Evolutionary conservation across 345 rosid species (phyloP).

Genomic region (Aquilaria malaccensis): DNA sequence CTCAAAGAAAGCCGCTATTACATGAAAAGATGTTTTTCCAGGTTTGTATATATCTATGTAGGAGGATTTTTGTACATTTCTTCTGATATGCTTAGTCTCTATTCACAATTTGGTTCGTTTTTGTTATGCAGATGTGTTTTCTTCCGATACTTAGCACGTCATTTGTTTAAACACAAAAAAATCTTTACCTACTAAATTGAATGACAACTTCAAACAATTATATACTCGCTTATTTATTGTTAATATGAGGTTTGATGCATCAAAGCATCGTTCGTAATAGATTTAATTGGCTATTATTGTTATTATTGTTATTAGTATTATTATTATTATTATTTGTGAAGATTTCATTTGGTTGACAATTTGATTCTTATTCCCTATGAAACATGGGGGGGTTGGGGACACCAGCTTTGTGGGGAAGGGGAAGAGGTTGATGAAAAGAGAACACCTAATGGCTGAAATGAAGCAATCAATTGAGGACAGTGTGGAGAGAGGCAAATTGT

Average conservation of each 20-base stretch:
- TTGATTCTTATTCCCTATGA: background rate
- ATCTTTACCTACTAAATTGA: too few species aligned
- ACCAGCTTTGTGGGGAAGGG: slow-evolving; percentile 51
- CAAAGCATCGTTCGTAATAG: too few species aligned
- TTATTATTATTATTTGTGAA: background rate
- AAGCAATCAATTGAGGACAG: slow-evolving; percentile 55
- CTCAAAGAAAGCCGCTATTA: slow-evolving; percentile 64
- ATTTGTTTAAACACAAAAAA: too few species aligned
- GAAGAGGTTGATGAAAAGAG: slow-evolving; percentile 59
- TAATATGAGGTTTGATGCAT: too few species aligned
- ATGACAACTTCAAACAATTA: too few species aligned
- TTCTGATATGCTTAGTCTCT: background rate
- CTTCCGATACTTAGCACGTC: too few species aligned
- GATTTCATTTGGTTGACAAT: background rate
- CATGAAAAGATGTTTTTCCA: slow-evolving; percentile 75
- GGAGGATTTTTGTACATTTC: background rate
- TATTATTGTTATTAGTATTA: too few species aligned
- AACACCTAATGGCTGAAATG: slow-evolving; percentile 54
- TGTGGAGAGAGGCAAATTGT: slow-evolving; percentile 47
- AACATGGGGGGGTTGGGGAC: background rate
- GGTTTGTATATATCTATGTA: slow-evolving; percentile 24
- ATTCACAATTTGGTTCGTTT: slow-evolving; percentile 1
- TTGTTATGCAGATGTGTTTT: too few species aligned
- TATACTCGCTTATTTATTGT: too few species aligned
- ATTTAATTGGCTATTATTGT: too few species aligned